Percentiles rank a stretch among this genome's conserved stretches.
Evolutionary conservation across 345 rosid genomes (phyloP).

Genomic region (Gossypioides kirkii): DNA sequence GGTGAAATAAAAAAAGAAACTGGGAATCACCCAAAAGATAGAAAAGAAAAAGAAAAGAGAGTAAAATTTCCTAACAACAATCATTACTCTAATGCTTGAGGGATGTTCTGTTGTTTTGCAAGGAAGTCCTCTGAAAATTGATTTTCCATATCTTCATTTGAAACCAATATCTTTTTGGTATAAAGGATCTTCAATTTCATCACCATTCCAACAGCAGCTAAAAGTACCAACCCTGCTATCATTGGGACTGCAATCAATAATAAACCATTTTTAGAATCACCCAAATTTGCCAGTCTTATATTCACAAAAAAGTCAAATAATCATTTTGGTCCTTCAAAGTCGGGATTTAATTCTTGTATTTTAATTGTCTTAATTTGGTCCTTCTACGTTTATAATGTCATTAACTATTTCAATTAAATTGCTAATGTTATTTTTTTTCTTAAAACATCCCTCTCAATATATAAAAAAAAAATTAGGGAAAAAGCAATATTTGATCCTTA

Average conservation of each 20-base stretch:
- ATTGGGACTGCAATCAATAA: constrained; percentile 2
- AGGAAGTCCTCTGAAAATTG: not conserved
- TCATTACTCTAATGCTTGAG: not conserved
- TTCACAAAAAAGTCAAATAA: too few relatives aligned
- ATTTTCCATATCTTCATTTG: not conserved
- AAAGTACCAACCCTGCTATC: not conserved
- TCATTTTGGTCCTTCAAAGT: too few relatives aligned
- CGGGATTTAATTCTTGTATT: too few relatives aligned
- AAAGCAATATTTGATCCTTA: too few relatives aligned
- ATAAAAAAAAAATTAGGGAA: too few relatives aligned
- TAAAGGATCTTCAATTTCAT: not conserved
- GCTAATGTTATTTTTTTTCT: too few relatives aligned
- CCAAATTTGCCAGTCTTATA: not conserved
- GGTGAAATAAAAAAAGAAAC: not conserved
- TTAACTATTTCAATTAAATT: too few relatives aligned
- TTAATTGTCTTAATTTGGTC: too few relatives aligned
- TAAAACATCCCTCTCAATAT: too few relatives aligned
- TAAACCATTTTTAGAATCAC: not conserved
- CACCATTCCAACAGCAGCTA: not conserved
- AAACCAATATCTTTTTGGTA: not conserved
- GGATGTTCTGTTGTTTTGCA: not conserved
- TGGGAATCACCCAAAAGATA: not conserved
- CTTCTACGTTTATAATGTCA: too few relatives aligned
- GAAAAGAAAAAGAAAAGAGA: not conserved
- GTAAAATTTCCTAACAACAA: not conserved